A percentile compares a stretch with the other conserved stretches of the same genome.
Conservation (phyloP, 2,329 filamentous ascomycete genomes). For the Colletotrichum nymphaeae region DNA sequence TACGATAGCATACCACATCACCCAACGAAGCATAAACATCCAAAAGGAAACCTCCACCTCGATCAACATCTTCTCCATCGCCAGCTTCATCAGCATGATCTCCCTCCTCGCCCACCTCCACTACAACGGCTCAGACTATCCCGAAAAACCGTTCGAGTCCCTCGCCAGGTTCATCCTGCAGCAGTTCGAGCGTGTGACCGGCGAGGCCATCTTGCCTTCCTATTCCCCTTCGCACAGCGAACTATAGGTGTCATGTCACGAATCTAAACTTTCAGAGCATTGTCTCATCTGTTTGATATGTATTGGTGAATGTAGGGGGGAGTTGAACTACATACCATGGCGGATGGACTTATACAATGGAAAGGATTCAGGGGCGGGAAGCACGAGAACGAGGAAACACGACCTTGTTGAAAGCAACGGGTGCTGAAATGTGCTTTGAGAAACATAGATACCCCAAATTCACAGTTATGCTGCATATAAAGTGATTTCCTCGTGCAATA, state of each 20-base stretch:
- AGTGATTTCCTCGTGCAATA: neutral
- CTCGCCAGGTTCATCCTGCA: slow-evolving; percentile 21
- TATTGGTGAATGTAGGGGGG: no score
- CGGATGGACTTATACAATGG: no score
- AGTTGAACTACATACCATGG: no score
- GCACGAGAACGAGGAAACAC: neutral
- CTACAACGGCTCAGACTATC: slow-evolving; percentile 69
- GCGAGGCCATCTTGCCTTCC: slow-evolving; percentile 10
- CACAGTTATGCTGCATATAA: neutral
- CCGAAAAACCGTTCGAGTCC: slow-evolving; percentile 61
- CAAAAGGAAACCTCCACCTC: slow-evolving; percentile 82
- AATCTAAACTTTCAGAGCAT: neutral
- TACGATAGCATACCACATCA: slow-evolving; percentile 80
- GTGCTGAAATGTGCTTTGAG: neutral
- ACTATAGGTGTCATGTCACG: neutral
- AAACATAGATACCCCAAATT: slow-evolving; percentile 32
- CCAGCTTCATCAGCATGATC: slow-evolving; percentile 81
- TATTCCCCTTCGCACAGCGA: slow-evolving; percentile 12
- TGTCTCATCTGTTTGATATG: no score
- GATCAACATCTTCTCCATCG: slow-evolving; percentile 81
- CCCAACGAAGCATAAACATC: slow-evolving; percentile 82
- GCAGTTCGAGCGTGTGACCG: neutral
- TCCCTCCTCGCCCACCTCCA: slow-evolving; percentile 76
- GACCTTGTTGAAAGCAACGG: neutral
- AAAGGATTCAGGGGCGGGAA: no score